Evolutionary conservation across 2,329 filamentous ascomycete genomes (phyloP).

Genomic region (Alternaria atra): DNA sequence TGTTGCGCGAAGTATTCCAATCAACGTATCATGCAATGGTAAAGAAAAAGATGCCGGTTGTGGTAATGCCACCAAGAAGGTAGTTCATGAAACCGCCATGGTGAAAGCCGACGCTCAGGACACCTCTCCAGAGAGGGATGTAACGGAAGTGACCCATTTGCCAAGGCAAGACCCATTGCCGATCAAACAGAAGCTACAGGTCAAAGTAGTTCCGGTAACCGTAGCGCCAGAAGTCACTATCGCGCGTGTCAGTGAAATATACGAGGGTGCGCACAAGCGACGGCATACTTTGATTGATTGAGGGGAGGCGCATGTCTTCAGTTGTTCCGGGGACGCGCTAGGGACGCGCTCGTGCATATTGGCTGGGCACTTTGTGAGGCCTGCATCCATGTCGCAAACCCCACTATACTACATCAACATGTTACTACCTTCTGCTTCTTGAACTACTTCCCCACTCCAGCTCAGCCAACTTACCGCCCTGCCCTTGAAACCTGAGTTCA

Average conservation of each 20-base stretch:
- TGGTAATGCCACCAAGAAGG: constrained; percentile 3
- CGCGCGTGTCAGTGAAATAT: constrained; percentile 9
- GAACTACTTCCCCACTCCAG: too few relatives aligned
- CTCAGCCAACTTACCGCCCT: too few relatives aligned
- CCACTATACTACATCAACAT: not conserved
- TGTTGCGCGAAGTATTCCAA: not conserved
- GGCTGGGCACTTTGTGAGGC: constrained; percentile 4
- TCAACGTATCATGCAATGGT: constrained; percentile 1
- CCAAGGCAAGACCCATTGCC: constrained; percentile 24
- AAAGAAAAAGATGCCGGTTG: not conserved
- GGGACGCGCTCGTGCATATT: constrained; percentile 10
- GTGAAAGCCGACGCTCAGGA: constrained; percentile 21
- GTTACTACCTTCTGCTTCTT: not conserved
- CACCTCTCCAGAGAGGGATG: constrained; percentile 20
- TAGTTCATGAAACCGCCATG: constrained; percentile 13
- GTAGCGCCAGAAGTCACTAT: constrained; percentile 6
- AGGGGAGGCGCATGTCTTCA: constrained; percentile 10
- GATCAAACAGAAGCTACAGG: constrained; percentile 15
- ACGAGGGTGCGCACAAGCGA: constrained; percentile 15
- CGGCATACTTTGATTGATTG: constrained; percentile 9
- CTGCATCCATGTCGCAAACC: not conserved
- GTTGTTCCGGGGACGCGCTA: constrained; percentile 11
- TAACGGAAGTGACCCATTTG: constrained; percentile 14
- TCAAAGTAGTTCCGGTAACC: constrained; percentile 5
- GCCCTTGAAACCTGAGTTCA: too few relatives aligned